Percentiles rank a stretch among this genome's conserved stretches.
Conservation (phyloP, 441 rosid species). For the Sinapis alba region DNA sequence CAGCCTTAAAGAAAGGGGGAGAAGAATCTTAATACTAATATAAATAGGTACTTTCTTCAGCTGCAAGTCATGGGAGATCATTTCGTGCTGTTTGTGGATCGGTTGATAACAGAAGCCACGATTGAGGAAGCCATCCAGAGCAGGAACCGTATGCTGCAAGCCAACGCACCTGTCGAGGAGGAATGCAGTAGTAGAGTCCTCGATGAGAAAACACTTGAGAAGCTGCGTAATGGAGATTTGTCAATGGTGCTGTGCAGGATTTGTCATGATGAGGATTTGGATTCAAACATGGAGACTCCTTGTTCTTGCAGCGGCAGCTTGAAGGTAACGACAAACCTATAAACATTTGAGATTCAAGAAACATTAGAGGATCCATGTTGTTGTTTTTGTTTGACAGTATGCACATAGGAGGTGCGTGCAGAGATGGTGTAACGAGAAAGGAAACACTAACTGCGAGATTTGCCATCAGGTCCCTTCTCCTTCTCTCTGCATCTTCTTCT, state of each 20-base stretch:
- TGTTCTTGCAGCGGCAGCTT: constrained; percentile 95
- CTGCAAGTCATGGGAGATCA: constrained; percentile 82
- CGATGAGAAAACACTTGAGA: constrained; percentile 38
- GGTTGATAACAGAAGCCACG: constrained; percentile 87
- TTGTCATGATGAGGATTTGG: constrained; percentile 90
- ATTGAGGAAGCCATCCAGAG: constrained; percentile 85
- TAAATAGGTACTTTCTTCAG: constrained; percentile 15
- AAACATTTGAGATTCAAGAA: neutral
- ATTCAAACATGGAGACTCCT: constrained; percentile 91
- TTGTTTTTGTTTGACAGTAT: constrained; percentile 49
- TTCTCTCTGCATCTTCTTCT: neutral
- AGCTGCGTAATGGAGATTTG: constrained; percentile 49
- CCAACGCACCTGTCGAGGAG: constrained; percentile 43
- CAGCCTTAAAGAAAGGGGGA: constrained; percentile 32
- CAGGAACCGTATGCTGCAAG: constrained; percentile 61
- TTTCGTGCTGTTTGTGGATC: constrained; percentile 87
- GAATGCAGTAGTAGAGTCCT: constrained; percentile 29
- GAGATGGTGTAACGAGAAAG: constrained; percentile 87
- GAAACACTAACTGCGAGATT: constrained; percentile 76
- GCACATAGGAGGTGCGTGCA: constrained; percentile 85
- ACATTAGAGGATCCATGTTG: neutral
- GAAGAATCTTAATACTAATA: constrained; percentile 1
- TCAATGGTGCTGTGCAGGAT: constrained; percentile 84
- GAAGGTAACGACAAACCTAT: constrained; percentile 55
- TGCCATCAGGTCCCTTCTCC: constrained; percentile 61